Evolutionary conservation across 331 rosid genomes (phyloP), one percentile per base, ranked within the genome.

Genomic region (Quercus lobata): DNA sequence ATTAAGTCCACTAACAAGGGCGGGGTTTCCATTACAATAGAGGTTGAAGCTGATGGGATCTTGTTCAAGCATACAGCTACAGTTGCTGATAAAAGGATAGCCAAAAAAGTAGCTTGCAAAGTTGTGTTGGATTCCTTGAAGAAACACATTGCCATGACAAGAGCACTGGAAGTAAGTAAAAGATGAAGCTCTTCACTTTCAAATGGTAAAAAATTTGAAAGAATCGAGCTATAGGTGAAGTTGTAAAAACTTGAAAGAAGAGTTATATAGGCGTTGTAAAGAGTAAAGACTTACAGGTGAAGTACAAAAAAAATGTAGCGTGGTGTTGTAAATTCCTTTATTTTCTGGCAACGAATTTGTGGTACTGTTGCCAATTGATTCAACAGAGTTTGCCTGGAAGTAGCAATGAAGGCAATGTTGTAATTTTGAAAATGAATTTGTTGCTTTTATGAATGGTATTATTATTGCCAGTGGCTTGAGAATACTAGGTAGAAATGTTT

Each of bases 21-120:
- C 21, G 54, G 18, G 56, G 58, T 84, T 25, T 66, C 74, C 14
- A 58, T 77, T 53, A 89, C 78, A 53, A 57, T 91, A 4, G 84
- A 80, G 85, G 94, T 95, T n/a, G 71, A 70, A 29, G 94, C 92
- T 5, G 68, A 90, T 73, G 96, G 88, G 3, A 8, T 34, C 35
- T 61, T 66, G 7, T 81, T 84, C 49, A n/a, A 69, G 62, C 22
- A 19, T 35, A 83, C 91, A 4, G 71, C 79, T 30, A 49, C 1
- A 2, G 82, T 27, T 71, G 69, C 58, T 2, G 79, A 79, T 19
- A 86, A 10, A 80, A 78, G 52, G 77, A 85, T 78, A 0, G 97
- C 93, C 16, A 81, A 44, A 72, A 91, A 69, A 74, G 21, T 88
- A 49, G 97, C 89, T 1, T 89, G 83, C 86, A 90, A 65, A 77